Percentiles rank a stretch among this genome's conserved stretches.
These are phyloP conservation scores for Fermentozyma sake DNA, from an alignment of 1,139 yeast species.

Conservation along the genomic window DNA sequence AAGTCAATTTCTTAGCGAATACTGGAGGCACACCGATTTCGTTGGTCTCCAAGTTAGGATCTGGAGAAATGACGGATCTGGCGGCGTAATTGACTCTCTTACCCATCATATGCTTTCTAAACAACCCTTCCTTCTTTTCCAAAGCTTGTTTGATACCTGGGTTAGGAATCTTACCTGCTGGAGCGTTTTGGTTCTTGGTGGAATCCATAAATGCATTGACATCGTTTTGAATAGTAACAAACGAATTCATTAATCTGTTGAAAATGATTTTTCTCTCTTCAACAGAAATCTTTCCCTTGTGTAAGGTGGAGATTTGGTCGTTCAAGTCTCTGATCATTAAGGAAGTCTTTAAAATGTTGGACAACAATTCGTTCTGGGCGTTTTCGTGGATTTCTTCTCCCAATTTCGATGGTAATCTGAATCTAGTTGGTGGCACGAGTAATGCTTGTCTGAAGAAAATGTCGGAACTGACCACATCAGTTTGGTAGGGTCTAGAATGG, in stretches of 20 bases:
- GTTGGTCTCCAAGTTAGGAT: slow-evolving; percentile 95
- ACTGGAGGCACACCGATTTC: slow-evolving; percentile 99
- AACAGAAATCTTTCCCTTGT: slow-evolving; percentile 60
- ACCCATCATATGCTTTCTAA: slow-evolving; percentile 99
- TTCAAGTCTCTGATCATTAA: slow-evolving; percentile 83
- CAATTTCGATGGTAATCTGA: slow-evolving; percentile 91
- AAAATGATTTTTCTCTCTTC: slow-evolving; percentile 69
- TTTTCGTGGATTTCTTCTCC: slow-evolving; percentile 97
- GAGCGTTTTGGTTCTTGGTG: slow-evolving; percentile 76
- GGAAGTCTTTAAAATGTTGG: slow-evolving; percentile 75
- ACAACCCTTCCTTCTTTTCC: slow-evolving; percentile 97
- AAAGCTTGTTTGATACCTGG: slow-evolving; percentile 98
- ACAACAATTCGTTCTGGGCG: slow-evolving; percentile 82
- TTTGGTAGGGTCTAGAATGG: slow-evolving; percentile 68
- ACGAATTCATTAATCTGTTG: slow-evolving; percentile 89
- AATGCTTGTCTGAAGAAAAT: slow-evolving; percentile 84
- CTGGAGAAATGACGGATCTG: slow-evolving; percentile 98
- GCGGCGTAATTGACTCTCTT: slow-evolving; percentile 99
- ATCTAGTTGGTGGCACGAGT: slow-evolving; percentile 94
- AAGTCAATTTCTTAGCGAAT: slow-evolving; percentile 89
- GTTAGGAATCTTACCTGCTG: slow-evolving; percentile 65
- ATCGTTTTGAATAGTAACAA: slow-evolving; percentile 91
- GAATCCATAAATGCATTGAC: slow-evolving; percentile 93
- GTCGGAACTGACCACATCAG: slow-evolving; percentile 62
- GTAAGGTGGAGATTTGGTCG: slow-evolving; percentile 62